Percentiles rank a stretch among this genome's conserved stretches.
These are phyloP conservation scores for Phytophthora aleatoria DNA, from an alignment of 352 stramenopile species.

Conservation along the genomic window DNA sequence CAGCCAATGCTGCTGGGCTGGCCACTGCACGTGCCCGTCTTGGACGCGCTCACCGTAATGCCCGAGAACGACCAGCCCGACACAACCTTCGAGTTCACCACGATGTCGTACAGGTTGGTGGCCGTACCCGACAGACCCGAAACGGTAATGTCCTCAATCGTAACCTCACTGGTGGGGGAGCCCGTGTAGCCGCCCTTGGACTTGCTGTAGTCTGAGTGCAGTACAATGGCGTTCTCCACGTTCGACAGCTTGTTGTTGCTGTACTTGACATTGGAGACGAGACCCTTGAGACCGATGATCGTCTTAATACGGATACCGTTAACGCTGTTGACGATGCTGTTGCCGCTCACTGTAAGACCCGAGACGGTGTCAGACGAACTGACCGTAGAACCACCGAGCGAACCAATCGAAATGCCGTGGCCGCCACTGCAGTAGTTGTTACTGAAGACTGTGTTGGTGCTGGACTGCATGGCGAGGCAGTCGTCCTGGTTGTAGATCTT, in stretches of 20 bases:
- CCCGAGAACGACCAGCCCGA: constrained; percentile 29
- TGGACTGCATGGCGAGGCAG: constrained; percentile 7
- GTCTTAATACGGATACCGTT: constrained; percentile 37
- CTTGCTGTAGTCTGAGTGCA: constrained; percentile 43
- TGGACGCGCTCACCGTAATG: constrained; percentile 5
- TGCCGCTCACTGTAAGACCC: constrained; percentile 27
- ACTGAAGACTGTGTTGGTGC: constrained; percentile 25
- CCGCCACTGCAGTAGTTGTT: constrained; percentile 29
- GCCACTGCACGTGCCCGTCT: neutral
- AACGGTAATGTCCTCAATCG: constrained; percentile 32
- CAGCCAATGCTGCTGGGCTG: neutral
- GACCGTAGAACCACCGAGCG: constrained; percentile 29
- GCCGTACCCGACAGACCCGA: constrained; percentile 28
- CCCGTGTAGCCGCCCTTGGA: constrained; percentile 33
- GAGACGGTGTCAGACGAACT: constrained; percentile 28
- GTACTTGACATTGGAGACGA: constrained; percentile 19
- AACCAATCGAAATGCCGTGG: constrained; percentile 42
- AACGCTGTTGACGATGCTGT: constrained; percentile 24
- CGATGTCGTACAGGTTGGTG: constrained; percentile 43
- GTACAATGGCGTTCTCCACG: constrained; percentile 19
- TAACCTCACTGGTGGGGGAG: constrained; percentile 24
- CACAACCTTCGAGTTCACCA: constrained; percentile 28
- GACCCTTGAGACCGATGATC: constrained; percentile 22
- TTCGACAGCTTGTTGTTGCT: constrained; percentile 21
- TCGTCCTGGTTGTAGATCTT: constrained; percentile 37